Evolutionary conservation across 805 yeast genomes (phyloP).

Genomic region (Pichia cephalocereana): DNA sequence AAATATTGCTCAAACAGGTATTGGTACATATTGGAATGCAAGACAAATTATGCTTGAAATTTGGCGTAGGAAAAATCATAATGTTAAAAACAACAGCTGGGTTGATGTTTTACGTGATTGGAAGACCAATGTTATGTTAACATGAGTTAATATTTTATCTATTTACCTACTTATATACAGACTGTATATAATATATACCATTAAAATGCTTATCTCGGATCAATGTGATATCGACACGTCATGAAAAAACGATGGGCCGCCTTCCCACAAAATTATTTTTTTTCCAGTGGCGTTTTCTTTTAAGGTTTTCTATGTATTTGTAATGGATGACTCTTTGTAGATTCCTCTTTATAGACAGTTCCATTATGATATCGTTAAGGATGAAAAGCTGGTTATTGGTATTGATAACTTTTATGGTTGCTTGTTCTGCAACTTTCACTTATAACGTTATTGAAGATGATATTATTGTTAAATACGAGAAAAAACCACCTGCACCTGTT

Average conservation of each 20-base stretch:
- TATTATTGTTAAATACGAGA: conserved; percentile 8
- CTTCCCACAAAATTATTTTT: too few relatives aligned
- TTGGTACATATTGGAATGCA: conserved; percentile 82
- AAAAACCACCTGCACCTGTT: conserved; percentile 12
- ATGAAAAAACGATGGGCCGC: too few relatives aligned
- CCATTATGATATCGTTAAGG: neutral
- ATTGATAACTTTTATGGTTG: neutral
- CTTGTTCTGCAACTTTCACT: neutral
- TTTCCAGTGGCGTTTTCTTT: too few relatives aligned
- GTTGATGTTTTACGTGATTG: conserved; percentile 70
- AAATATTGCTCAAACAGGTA: conserved; percentile 47
- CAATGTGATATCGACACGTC: too few relatives aligned
- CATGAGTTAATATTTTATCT: conserved; percentile 17
- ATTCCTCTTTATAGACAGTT: too few relatives aligned
- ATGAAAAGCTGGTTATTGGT: neutral
- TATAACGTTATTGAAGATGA: conserved; percentile 2
- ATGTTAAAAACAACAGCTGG: conserved; percentile 61
- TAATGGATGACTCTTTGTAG: too few relatives aligned
- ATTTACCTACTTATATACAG: too few relatives aligned
- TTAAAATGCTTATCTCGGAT: too few relatives aligned
- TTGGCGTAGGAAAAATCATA: conserved; percentile 63
- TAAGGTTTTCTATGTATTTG: too few relatives aligned
- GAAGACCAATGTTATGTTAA: conserved; percentile 77
- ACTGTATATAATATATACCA: too few relatives aligned
- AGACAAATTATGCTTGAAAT: conserved; percentile 79